A percentile compares a stretch with the other conserved stretches of the same genome.
phyloP scores from a whole-genome alignment of 75 land plant species.

The Cupressus sempervirens region DNA sequence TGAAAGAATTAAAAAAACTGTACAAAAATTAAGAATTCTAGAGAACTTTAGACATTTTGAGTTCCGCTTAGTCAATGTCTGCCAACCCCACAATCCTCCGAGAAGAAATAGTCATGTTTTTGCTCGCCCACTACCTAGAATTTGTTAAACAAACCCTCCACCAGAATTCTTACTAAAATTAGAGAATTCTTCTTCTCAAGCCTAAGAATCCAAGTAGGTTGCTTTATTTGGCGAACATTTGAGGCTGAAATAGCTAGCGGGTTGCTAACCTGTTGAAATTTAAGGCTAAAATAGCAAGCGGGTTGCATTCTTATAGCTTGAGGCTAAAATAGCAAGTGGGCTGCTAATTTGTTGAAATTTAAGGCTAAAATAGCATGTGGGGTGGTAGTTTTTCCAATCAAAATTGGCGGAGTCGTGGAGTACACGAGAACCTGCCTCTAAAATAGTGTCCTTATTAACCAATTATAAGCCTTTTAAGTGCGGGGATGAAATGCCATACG shows the following conservation, averaged over 20 bases:
- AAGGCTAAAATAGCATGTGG: background rate
- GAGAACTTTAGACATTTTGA: background rate
- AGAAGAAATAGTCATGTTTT: background rate
- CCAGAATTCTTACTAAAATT: background rate
- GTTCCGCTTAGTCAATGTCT: no score
- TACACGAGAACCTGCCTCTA: background rate
- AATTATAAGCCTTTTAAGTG: background rate
- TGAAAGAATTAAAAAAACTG: no score
- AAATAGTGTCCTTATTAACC: background rate
- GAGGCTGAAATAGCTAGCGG: no score
- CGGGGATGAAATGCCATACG: background rate
- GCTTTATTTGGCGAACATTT: no score
- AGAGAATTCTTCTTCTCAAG: background rate
- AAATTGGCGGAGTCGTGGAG: background rate
- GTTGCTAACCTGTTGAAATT: no score
- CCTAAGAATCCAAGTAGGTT: background rate
- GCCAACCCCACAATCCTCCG: background rate
- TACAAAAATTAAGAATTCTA: no score
- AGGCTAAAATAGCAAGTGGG: background rate
- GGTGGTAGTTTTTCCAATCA: background rate
- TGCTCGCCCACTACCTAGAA: background rate
- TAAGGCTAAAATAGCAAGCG: background rate
- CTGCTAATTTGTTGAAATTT: no score
- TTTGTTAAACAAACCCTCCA: background rate
- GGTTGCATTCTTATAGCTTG: background rate